A percentile compares a stretch with the other conserved stretches of the same genome.
Evolutionary conservation across 1,284 basidiomycete species (phyloP).

Genomic region (Athelia sp.): DNA sequence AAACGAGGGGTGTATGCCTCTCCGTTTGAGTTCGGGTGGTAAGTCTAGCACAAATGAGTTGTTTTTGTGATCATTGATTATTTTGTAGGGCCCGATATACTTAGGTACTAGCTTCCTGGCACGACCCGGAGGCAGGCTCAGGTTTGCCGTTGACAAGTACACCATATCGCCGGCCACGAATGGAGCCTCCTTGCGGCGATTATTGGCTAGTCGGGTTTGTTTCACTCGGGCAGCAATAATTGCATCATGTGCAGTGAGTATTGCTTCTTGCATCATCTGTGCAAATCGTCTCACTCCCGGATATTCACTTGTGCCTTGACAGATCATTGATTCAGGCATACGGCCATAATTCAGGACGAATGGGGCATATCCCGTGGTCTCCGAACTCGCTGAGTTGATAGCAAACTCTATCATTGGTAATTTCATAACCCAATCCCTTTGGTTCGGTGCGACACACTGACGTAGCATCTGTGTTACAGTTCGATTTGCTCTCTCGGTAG

Average conservation of each 20-base stretch:
- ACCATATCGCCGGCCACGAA: constrained; percentile 19
- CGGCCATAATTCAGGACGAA: constrained; percentile 19
- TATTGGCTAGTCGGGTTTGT: constrained; percentile 12
- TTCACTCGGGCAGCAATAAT: no score
- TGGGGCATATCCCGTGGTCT: constrained; percentile 18
- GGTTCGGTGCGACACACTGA: constrained; percentile 10
- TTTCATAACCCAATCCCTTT: constrained; percentile 18
- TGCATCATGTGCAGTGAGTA: constrained; percentile 16
- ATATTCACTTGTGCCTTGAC: neutral
- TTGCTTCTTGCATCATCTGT: constrained; percentile 8
- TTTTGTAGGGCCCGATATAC: constrained; percentile 26
- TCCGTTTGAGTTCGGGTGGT: constrained; percentile 13
- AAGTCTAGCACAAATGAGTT: constrained; percentile 23
- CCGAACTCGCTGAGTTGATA: no score
- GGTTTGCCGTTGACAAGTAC: constrained; percentile 29
- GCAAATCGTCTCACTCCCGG: constrained; percentile 18
- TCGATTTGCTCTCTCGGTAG: constrained; percentile 23
- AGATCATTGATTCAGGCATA: constrained; percentile 8
- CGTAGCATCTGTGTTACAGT: constrained; percentile 26
- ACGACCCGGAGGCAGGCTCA: constrained; percentile 24
- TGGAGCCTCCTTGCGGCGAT: constrained; percentile 7
- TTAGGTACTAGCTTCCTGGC: constrained; percentile 25
- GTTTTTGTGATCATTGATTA: constrained; percentile 9
- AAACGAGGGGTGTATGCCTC: constrained; percentile 21
- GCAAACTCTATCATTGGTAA: constrained; percentile 11